A percentile compares a stretch with the other conserved stretches of the same genome.
Conservation (phyloP, 139 green algal species). For the Coccomyxa sp. region DNA sequence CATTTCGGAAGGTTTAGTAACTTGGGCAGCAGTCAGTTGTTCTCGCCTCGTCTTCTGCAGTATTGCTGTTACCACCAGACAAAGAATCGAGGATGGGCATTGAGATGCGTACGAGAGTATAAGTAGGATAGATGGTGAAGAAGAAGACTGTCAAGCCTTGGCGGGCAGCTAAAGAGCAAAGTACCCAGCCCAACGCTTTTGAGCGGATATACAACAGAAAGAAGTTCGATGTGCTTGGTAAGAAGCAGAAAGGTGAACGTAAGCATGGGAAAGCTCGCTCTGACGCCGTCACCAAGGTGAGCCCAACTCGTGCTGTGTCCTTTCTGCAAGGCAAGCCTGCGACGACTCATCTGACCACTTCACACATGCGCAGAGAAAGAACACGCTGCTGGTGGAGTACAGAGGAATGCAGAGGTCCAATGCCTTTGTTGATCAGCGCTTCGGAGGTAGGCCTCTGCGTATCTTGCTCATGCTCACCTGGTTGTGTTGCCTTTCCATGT, state of each 20-base stretch:
- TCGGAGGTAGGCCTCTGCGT: slow-evolving; percentile 63
- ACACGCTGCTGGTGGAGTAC: slow-evolving; percentile 93
- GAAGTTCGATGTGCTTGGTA: slow-evolving; percentile 57
- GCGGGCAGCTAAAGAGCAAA: neutral
- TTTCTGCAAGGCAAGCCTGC: neutral
- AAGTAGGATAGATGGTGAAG: too few species aligned
- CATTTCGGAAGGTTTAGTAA: too few species aligned
- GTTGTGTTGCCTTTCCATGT: neutral
- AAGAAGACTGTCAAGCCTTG: neutral
- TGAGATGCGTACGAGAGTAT: too few species aligned
- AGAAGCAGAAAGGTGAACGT: slow-evolving; percentile 42
- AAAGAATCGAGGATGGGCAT: too few species aligned
- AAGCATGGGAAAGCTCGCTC: slow-evolving; percentile 23
- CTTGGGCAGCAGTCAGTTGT: too few species aligned
- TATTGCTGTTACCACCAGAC: too few species aligned
- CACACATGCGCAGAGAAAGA: slow-evolving; percentile 60
- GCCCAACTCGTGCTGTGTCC: too few species aligned
- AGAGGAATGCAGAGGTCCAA: slow-evolving; percentile 81
- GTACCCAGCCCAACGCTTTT: slow-evolving; percentile 36
- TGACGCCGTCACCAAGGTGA: slow-evolving; percentile 43
- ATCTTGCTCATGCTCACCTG: neutral
- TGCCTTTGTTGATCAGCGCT: slow-evolving; percentile 89
- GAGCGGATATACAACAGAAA: slow-evolving; percentile 40
- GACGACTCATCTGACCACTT: neutral
- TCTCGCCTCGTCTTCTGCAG: too few species aligned